Evolutionary conservation across 2,329 filamentous ascomycete species (phyloP).

Genomic region (Colletotrichum liaoningense): DNA sequence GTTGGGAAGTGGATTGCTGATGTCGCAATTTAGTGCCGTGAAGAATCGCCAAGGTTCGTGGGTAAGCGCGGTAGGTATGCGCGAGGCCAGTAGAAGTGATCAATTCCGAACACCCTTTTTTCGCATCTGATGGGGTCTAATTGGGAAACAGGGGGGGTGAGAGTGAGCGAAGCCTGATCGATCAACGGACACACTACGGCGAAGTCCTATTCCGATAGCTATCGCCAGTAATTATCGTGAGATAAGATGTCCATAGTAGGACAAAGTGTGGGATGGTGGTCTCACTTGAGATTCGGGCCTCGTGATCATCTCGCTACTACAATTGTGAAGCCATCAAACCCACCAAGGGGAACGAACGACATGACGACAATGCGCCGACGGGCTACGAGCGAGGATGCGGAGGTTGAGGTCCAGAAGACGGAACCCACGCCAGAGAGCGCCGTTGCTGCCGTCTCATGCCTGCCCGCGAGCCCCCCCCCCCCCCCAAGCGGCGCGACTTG

Average conservation of each 20-base stretch:
- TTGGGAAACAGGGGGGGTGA: background rate
- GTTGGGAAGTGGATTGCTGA: background rate
- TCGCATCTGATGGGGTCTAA: background rate
- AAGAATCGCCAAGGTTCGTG: background rate
- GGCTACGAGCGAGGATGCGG: background rate
- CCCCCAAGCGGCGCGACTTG: background rate
- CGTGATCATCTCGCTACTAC: constrained; percentile 12
- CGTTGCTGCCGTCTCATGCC: background rate
- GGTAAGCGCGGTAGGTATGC: background rate
- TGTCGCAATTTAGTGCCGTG: background rate
- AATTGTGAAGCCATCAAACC: background rate
- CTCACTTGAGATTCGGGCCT: background rate
- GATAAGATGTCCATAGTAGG: background rate
- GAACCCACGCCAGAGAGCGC: background rate
- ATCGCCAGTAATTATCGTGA: background rate
- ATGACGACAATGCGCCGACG: background rate
- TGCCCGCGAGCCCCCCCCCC: background rate
- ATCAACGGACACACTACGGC: background rate
- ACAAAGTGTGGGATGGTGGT: background rate
- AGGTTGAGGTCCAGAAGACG: background rate
- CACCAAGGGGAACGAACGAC: background rate
- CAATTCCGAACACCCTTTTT: background rate
- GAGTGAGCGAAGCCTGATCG: background rate
- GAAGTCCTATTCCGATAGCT: background rate
- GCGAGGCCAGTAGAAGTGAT: background rate